Percentiles rank a stretch among this genome's conserved stretches.
phyloP scores from a whole-genome alignment of 768 basidiomycete species.

The Paxillus rubicundulus region DNA sequence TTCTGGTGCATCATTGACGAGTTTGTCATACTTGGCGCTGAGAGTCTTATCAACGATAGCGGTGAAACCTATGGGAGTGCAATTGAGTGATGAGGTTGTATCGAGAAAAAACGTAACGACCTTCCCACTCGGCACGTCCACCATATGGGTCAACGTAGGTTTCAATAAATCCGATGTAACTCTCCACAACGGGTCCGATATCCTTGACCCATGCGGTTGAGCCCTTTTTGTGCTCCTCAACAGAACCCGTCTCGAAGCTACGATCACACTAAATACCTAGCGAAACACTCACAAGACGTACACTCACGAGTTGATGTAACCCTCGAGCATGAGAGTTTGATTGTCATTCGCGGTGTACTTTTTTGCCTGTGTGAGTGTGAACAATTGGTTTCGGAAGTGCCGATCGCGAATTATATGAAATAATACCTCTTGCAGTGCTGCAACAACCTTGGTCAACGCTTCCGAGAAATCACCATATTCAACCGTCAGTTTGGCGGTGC shows the following conservation, averaged over 20 bases:
- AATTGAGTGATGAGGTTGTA: not conserved
- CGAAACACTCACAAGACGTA: not conserved
- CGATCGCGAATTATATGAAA: not conserved
- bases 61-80: slow-evolving; percentile 62
- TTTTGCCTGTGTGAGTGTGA: slow-evolving; percentile 49
- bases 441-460: slow-evolving; percentile 50
- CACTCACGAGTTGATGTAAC: slow-evolving; percentile 74
- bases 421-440: slow-evolving; percentile 58
- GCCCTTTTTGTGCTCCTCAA: slow-evolving; percentile 75
- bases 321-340: slow-evolving; percentile 70
- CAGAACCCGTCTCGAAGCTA: slow-evolving; percentile 73
- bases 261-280: not conserved
- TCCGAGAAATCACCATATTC: slow-evolving; percentile 75
- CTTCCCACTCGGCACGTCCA: slow-evolving; percentile 92
- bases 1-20: slow-evolving; percentile 74
- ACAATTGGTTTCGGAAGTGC: not conserved
- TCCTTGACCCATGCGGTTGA: slow-evolving; percentile 85
- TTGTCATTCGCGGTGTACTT: slow-evolving; percentile 72
- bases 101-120: slow-evolving; percentile 31
- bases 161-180: slow-evolving; percentile 85
- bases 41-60: slow-evolving; percentile 85
- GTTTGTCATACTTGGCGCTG: slow-evolving; percentile 74
- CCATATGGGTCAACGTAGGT: slow-evolving; percentile 90
- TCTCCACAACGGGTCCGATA: slow-evolving; percentile 82
- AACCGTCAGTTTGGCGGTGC: slow-evolving; percentile 54